Evolutionary conservation across 441 rosid genomes (phyloP).

Genomic region (Pelargonium australe): DNA sequence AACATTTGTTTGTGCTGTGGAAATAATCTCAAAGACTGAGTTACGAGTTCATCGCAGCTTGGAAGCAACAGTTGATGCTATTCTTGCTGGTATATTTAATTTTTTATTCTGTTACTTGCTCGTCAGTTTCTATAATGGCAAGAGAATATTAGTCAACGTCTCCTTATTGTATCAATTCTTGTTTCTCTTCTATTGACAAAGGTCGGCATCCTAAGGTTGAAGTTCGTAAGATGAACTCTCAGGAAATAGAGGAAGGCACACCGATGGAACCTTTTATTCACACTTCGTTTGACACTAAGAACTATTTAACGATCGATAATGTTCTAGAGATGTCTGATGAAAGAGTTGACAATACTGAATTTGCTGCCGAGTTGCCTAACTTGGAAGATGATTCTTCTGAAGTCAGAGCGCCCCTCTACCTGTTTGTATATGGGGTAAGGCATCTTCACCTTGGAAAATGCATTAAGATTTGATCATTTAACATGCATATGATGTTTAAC

Average conservation of each 20-base stretch:
- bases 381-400: constrained; percentile 30
- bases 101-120: constrained; percentile 8
- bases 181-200: constrained; percentile 30
- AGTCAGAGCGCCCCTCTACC: constrained; percentile 28
- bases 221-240: constrained; percentile 50
- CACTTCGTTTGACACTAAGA: constrained; percentile 25
- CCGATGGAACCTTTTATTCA: constrained; percentile 27
- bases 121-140: constrained; percentile 3
- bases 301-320: constrained; percentile 31
- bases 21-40: constrained; percentile 74
- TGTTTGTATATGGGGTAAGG: constrained; percentile 74
- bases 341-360: constrained; percentile 23
- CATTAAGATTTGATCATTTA: not conserved
- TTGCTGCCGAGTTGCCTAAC: constrained; percentile 29
- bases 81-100: constrained; percentile 55
- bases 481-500: constrained; percentile 5
- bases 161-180: constrained; percentile 18
- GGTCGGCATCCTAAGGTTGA: constrained; percentile 60
- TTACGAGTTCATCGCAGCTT: constrained; percentile 81
- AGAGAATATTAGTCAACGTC: not conserved
- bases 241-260: constrained; percentile 30
- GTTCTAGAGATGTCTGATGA: constrained; percentile 27
- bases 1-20: constrained; percentile 69
- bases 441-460: constrained; percentile 13
- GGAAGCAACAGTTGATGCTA: constrained; percentile 83